Evolutionary conservation across 805 yeast genomes (phyloP), one percentile per base, ranked within the genome.

Genomic region (Pichia heedii): DNA sequence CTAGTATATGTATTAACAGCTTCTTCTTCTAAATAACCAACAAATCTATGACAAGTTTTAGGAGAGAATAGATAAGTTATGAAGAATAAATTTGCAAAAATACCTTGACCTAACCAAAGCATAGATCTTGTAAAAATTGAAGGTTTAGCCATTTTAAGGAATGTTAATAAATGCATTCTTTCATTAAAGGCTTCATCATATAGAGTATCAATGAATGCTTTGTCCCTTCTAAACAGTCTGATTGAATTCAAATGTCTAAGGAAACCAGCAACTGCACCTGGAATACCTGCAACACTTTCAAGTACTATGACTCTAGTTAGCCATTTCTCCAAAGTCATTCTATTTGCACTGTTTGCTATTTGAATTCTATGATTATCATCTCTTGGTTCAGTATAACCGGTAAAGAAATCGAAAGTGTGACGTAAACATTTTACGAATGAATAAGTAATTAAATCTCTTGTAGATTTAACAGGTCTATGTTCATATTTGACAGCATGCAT

Each of bases 251-350:
- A 67, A 56, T 82, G 88, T 45, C 88, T 71, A 36, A 82, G 59
- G 61, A 80, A 81, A 1, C 83, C 82, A 3, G 84, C 89, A 38
- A 78, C 83, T 69, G 79, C 74, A 11, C 89, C 88, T 1, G 89
- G 89, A n/a, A 81, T 84, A 9, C 86, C 88, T 5, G 89, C 89
- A 44, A 82, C 70, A 47, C 79, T 72, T 58, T 81, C 89, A 51
- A 81, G 68, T 52, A 82, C 79, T 33, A 82, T 74, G 44, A 73
- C 62, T 42, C 83, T 59, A 7, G 77, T 73, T 45, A 82, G 52
- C 88, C 88, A 82, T 54, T 77, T 76, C 42, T 65, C 68, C 22
- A 73, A 74, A 5, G 81, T 76, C 84, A 81, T 76, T 41, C 65
- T 65, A 49, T 68, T 71, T 39, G 73, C 53, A 39, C 56, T 43